Conservation (phyloP, 2,329 filamentous ascomycete genomes). For the Fusarium hainanense region DNA sequence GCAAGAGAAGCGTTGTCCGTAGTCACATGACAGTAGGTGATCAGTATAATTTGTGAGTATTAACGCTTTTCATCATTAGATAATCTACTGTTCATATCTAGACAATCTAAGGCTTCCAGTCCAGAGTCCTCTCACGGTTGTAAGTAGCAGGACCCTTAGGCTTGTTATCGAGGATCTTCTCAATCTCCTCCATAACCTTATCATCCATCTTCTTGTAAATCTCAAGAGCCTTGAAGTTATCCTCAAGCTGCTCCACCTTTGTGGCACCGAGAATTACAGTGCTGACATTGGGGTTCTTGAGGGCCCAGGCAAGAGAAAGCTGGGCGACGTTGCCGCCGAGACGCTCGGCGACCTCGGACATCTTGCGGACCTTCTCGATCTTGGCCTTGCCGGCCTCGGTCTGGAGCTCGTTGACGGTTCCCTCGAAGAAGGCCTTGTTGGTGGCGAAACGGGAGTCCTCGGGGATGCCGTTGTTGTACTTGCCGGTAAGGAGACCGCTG, state of each 20-base stretch:
- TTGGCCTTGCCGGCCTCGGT: conserved; percentile 40
- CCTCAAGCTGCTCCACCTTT: conserved; percentile 44
- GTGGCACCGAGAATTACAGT: conserved; percentile 47
- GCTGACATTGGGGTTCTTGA: conserved; percentile 46
- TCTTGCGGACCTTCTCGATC: conserved; percentile 45
- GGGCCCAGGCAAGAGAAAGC: conserved; percentile 42
- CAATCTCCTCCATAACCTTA: conserved; percentile 40
- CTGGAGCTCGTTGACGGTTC: conserved; percentile 23
- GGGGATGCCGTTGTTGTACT: conserved; percentile 70
- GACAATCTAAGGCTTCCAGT: conserved; percentile 3
- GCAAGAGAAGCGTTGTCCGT: background rate
- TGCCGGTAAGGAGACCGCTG: conserved; percentile 69
- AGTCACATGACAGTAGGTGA: background rate
- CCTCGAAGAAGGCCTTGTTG: conserved; percentile 42
- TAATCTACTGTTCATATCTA: conserved; percentile 2
- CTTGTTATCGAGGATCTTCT: conserved; percentile 41
- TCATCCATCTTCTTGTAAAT: conserved; percentile 39
- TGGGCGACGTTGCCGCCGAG: conserved; percentile 41
- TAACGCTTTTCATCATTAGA: background rate
- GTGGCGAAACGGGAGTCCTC: conserved; percentile 65
- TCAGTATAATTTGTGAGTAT: background rate
- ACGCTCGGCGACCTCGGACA: conserved; percentile 41
- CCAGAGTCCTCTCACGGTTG: conserved; percentile 33
- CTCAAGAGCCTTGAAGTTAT: conserved; percentile 41
- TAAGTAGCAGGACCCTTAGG: conserved; percentile 24